These are phyloP conservation scores for Tuber magnatum DNA, from an alignment of 495 filamentous ascomycete genomes.

Conservation along the genomic window DNA sequence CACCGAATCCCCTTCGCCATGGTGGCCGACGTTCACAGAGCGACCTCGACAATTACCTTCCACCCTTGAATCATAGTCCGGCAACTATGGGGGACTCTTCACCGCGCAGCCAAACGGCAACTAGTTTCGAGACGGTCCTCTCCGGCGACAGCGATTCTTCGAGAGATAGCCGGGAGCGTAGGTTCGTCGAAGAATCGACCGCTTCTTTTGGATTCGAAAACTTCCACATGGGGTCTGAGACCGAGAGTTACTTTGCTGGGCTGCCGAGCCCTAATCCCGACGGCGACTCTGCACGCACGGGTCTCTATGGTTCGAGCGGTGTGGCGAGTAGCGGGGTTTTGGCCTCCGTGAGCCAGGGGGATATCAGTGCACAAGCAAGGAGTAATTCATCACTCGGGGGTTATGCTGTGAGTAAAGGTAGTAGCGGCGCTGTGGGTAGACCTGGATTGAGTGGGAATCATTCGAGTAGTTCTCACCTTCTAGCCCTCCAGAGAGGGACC, in stretches of 20 bases:
- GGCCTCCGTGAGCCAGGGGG: conserved; percentile 31
- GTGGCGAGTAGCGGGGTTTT: conserved; percentile 35
- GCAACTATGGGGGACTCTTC: not conserved
- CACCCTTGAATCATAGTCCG: conserved; percentile 14
- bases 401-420: conserved; percentile 17
- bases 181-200: conserved; percentile 34
- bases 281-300: conserved; percentile 12
- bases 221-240: conserved; percentile 28
- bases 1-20: not conserved
- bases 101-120: conserved; percentile 19
- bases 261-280: conserved; percentile 17
- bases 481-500: conserved; percentile 15
- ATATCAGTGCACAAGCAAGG: conserved; percentile 22
- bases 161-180: conserved; percentile 29
- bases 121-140: conserved; percentile 19
- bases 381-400: conserved; percentile 21
- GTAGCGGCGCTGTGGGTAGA: conserved; percentile 17
- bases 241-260: conserved; percentile 13
- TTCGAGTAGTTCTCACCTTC: conserved; percentile 34
- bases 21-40: not conserved
- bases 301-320: conserved; percentile 29
- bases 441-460: conserved; percentile 32
- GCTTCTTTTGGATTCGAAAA: conserved; percentile 33
- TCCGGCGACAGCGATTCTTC: not conserved
- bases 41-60: conserved; percentile 10